Evolutionary conservation across 805 yeast genomes (phyloP).

Genomic region (Candida coleopterorum): DNA sequence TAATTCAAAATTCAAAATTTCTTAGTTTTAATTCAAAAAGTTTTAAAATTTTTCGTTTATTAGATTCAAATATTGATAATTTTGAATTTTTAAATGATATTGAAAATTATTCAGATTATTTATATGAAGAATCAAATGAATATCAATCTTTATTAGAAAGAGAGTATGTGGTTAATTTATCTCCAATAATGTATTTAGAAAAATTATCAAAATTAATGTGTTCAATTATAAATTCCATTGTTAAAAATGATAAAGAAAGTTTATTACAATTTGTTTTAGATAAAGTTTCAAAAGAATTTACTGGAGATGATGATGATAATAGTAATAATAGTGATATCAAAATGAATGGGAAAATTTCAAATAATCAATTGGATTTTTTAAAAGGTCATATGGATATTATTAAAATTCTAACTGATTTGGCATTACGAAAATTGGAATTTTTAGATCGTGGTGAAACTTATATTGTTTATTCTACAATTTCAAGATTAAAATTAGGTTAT

Average conservation of each 20-base stretch:
- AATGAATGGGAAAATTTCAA: slow-evolving; percentile 5
- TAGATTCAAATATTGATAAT: slow-evolving; percentile 35
- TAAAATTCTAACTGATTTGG: slow-evolving; percentile 26
- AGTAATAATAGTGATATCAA: slow-evolving; percentile 15
- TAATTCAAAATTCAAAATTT: slow-evolving; percentile 22
- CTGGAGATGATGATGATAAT: slow-evolving; percentile 11
- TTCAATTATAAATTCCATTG: slow-evolving; percentile 27
- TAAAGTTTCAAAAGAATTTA: slow-evolving; percentile 17
- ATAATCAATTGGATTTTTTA: slow-evolving; percentile 16
- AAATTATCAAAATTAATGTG: slow-evolving; percentile 30
- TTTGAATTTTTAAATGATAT: slow-evolving; percentile 33
- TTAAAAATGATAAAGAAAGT: slow-evolving; percentile 19
- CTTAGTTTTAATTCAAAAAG: slow-evolving; percentile 19
- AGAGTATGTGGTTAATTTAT: slow-evolving; percentile 26
- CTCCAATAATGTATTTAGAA: slow-evolving; percentile 33
- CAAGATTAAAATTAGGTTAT: slow-evolving; percentile 47
- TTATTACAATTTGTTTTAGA: slow-evolving; percentile 26
- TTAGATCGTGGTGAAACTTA: slow-evolving; percentile 57
- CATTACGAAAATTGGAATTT: slow-evolving; percentile 36
- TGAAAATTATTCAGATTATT: slow-evolving; percentile 25
- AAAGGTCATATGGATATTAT: slow-evolving; percentile 23
- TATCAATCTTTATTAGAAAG: slow-evolving; percentile 16
- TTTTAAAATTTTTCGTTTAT: slow-evolving; percentile 26
- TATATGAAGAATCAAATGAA: slow-evolving; percentile 12
- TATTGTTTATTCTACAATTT: slow-evolving; percentile 47